A percentile compares a stretch with the other conserved stretches of the same genome.
phyloP scores from a whole-genome alignment of 371 early-diverging fungal genomes.

The Mortierella sp. region DNA sequence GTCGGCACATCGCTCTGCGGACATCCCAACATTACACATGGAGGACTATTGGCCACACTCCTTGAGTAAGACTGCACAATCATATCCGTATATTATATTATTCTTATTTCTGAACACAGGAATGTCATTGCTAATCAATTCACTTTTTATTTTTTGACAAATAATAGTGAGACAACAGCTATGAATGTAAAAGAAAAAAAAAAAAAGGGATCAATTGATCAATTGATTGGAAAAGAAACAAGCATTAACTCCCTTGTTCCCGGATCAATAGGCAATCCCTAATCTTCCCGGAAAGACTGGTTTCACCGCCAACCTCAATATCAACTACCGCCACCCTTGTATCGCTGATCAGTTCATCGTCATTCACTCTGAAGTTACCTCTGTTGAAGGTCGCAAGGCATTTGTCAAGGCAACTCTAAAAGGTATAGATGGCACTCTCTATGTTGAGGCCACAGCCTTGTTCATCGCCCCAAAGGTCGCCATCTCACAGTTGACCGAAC shows the following conservation, averaged over 20 bases:
- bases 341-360: slow-evolving; percentile 74
- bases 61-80: slow-evolving; percentile 67
- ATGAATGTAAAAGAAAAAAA: slow-evolving; percentile 28
- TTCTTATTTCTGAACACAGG: not conserved
- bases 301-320: slow-evolving; percentile 81
- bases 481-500: slow-evolving; percentile 30
- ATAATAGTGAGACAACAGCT: slow-evolving; percentile 44
- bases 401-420: slow-evolving; percentile 75
- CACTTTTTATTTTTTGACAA: not conserved
- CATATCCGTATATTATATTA: slow-evolving; percentile 13
- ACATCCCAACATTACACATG: slow-evolving; percentile 78
- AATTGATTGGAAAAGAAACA: not conserved
- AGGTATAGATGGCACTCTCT: slow-evolving; percentile 62
- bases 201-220: not conserved
- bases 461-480: slow-evolving; percentile 64
- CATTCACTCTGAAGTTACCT: slow-evolving; percentile 64
- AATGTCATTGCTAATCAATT: no score
- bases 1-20: slow-evolving; percentile 64
- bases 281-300: slow-evolving; percentile 76
- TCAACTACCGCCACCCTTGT: slow-evolving; percentile 78
- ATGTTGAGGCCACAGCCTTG: slow-evolving; percentile 67
- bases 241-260: not conserved
- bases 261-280: slow-evolving; percentile 62
- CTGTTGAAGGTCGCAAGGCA: slow-evolving; percentile 81
- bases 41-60: slow-evolving; percentile 77